A percentile compares a stretch with the other conserved stretches of the same genome.
Conservation (phyloP, 2,329 filamentous ascomycete genomes). For the Daldinia sp. region DNA sequence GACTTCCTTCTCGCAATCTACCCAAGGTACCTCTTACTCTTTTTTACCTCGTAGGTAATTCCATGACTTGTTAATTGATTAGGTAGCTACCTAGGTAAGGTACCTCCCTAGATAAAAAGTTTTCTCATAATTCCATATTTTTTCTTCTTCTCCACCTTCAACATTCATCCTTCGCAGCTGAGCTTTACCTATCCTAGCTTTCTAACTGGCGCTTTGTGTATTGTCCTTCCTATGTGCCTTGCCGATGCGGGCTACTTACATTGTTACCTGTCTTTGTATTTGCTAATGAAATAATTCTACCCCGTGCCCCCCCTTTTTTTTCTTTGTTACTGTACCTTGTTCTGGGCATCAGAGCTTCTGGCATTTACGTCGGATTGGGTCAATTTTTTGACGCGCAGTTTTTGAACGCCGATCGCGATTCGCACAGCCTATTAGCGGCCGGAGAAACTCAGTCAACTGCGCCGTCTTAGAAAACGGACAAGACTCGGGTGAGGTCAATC, state of each 20-base stretch:
- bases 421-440: constrained; percentile 23
- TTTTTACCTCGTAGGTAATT: too few species aligned
- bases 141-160: background rate
- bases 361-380: constrained; percentile 14
- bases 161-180: constrained; percentile 9
- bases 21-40: background rate
- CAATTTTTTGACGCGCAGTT: constrained; percentile 28
- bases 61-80: constrained; percentile 18
- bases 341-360: constrained; percentile 8
- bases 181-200: constrained; percentile 1
- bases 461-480: constrained; percentile 19
- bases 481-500: constrained; percentile 15
- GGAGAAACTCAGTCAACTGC: constrained; percentile 19
- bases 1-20: constrained; percentile 12
- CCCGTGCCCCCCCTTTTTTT: constrained; percentile 16
- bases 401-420: constrained; percentile 30
- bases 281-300: constrained; percentile 8
- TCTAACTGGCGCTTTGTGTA: constrained; percentile 30
- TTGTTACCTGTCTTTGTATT: constrained; percentile 16
- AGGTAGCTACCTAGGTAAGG: too few species aligned
- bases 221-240: constrained; percentile 5
- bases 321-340: constrained; percentile 2
- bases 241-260: background rate
- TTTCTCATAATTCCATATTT: constrained; percentile 8
- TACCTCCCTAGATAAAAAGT: constrained; percentile 9